Evolutionary conservation across 352 stramenopile species (phyloP).

Genomic region (Globisporangium acanthophoron): DNA sequence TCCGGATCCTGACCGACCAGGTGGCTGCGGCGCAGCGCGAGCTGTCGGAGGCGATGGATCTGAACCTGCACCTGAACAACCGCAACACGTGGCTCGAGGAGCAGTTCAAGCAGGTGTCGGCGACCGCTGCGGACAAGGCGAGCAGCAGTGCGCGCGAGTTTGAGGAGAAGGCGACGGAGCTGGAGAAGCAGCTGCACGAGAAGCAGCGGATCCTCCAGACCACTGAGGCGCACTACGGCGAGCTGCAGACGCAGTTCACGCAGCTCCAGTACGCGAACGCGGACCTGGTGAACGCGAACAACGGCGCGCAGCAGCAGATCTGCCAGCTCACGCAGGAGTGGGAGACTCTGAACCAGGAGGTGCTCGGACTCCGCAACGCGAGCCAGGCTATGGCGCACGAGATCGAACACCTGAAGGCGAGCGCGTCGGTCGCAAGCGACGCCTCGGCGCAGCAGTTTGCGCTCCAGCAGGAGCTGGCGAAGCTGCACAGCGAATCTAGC

Average conservation of each 20-base stretch:
- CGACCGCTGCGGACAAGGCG: constrained; percentile 15
- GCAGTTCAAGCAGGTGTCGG: constrained; percentile 44
- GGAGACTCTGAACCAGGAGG: constrained; percentile 21
- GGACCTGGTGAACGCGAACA: constrained; percentile 4
- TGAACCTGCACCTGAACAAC: constrained; percentile 77
- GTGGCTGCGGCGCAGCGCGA: constrained; percentile 63
- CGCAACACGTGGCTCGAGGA: constrained; percentile 78
- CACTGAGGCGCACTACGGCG: constrained; percentile 25
- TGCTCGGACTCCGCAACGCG: constrained; percentile 5
- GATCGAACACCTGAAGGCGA: constrained; percentile 2
- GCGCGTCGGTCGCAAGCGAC: neutral
- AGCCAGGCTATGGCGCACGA: constrained; percentile 3
- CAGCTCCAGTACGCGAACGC: constrained; percentile 11
- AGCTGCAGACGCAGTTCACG: constrained; percentile 9
- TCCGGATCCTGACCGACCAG: constrained; percentile 68
- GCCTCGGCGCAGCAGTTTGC: constrained; percentile 5
- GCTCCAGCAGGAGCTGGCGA: constrained; percentile 25
- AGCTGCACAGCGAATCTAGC: constrained; percentile 20
- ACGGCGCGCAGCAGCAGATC: constrained; percentile 9
- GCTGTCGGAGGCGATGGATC: constrained; percentile 77
- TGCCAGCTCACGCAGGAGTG: constrained; percentile 16
- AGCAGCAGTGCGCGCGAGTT: constrained; percentile 23
- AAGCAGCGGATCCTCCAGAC: constrained; percentile 3
- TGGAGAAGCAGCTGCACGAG: constrained; percentile 7
- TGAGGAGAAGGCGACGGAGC: neutral